Base-by-base conservation (phyloP, 1,284 basidiomycete species). In the Papiliotrema nemorosa region DNA sequence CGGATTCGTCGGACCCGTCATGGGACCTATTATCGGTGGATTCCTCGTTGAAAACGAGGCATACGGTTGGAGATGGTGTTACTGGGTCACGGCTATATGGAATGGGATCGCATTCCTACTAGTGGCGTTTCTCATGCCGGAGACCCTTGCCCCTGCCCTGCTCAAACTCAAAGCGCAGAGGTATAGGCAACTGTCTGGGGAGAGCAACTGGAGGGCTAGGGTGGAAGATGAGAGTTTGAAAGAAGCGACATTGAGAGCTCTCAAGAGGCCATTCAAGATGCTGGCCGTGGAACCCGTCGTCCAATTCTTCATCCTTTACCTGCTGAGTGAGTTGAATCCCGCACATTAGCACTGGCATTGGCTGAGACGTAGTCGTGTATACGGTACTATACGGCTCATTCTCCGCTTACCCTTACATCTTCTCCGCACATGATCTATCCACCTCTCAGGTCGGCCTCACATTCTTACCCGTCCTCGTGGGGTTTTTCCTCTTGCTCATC, bases 371-470 rank as follows among this genome's bases (percentile, higher is more conserved):
- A 64, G 62, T 64, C 45, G 58, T 58, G 36, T 64, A 62, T 39
- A 58, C 53, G 13, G 50, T 53, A 24, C 50, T 64, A 14, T 64
- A 62, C 57, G 86, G 86, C 59, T 88, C 88, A 55, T 79, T 89
- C 37, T 78, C 87, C 37, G 84, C 86, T 7, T 88, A 85, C 79
- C 66, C 63, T 41, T 59, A 67, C 48, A 44, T 75, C 20, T 74
- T 84, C 44, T 36, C 59, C 6, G 59, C 66, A 16, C 68, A 69
- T 42, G 54, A 58, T 39, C 45, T 72, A 18, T 48, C 52, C 12
- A 31, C 62, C 12, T 77, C 75, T 27, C 73, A 78, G 3, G 78
- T 88, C 51, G 84, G 86, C 29, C 78, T 90, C 59, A 69, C 84
- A 3, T 64, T 80, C 44, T 78, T 88, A 44, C 80, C 88, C 9